These are phyloP conservation scores for Magnaporthiopsis incrustans DNA, from an alignment of 2,329 filamentous ascomycete species.

Conservation along the genomic window DNA sequence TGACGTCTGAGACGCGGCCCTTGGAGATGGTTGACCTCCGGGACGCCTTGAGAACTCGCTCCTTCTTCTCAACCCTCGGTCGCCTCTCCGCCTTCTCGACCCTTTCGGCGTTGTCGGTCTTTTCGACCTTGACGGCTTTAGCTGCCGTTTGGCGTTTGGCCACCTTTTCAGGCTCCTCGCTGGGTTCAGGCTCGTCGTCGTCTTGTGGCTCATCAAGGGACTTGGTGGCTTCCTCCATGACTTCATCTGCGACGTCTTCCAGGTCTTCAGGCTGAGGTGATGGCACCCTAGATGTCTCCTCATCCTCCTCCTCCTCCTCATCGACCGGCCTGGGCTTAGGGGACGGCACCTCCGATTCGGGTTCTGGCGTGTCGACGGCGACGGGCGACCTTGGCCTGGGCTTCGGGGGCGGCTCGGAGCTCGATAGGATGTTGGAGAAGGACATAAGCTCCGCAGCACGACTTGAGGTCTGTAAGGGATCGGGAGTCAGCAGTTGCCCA, in stretches of 20 bases:
- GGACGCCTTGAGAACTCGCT: slow-evolving; percentile 26
- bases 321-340: slow-evolving; percentile 16
- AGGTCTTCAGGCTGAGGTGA: slow-evolving; percentile 1
- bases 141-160: slow-evolving; percentile 9
- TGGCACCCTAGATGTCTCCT: slow-evolving; percentile 9
- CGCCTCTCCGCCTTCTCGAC: slow-evolving; percentile 12
- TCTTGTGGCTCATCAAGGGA: not conserved
- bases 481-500: slow-evolving; percentile 4
- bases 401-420: slow-evolving; percentile 56
- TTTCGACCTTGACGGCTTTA: slow-evolving; percentile 12
- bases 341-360: slow-evolving; percentile 11
- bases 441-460: slow-evolving; percentile 85
- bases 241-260: not conserved
- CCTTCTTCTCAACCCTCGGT: slow-evolving; percentile 26
- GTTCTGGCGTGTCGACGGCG: slow-evolving; percentile 11
- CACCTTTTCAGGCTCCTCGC: slow-evolving; percentile 13
- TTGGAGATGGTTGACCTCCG: slow-evolving; percentile 23
- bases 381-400: slow-evolving; percentile 39
- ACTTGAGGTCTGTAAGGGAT: slow-evolving; percentile 51
- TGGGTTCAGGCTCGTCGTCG: slow-evolving; percentile 1
- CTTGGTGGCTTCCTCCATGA: not conserved
- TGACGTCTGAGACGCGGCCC: slow-evolving; percentile 43
- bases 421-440: slow-evolving; percentile 89
- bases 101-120: slow-evolving; percentile 12
- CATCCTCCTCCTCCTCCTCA: not conserved